A percentile compares a stretch with the other conserved stretches of the same genome.
phyloP scores from a whole-genome alignment of 805 yeast genomes.

The Blastobotrys attinorum region DNA sequence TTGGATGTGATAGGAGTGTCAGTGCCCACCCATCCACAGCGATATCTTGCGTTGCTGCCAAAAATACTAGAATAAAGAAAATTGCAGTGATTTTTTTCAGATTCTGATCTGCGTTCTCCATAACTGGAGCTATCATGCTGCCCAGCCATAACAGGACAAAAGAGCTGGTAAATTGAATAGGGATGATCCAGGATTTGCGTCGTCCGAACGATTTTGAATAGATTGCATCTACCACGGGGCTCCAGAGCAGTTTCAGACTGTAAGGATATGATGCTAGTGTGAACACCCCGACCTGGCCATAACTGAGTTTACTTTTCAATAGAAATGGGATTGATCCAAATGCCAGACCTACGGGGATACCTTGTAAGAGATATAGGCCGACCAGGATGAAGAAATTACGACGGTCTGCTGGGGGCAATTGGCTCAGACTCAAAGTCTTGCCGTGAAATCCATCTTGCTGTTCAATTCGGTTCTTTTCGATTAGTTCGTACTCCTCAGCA shows the following conservation, averaged over 20 bases:
- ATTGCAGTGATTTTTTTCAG: constrained; percentile 53
- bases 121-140: constrained; percentile 36
- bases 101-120: constrained; percentile 41
- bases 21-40: constrained; percentile 99
- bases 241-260: constrained; percentile 86
- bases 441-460: background rate
- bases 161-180: constrained; percentile 80
- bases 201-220: constrained; percentile 65
- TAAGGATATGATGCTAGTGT: constrained; percentile 93
- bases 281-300: constrained; percentile 85
- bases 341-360: constrained; percentile 94
- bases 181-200: constrained; percentile 89
- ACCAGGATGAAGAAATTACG: constrained; percentile 70
- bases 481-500: constrained; percentile 7
- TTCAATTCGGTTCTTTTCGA: background rate
- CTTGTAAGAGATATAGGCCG: constrained; percentile 75
- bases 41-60: constrained; percentile 96
- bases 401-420: constrained; percentile 42
- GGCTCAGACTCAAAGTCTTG: constrained; percentile 19
- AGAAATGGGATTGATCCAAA: constrained; percentile 92
- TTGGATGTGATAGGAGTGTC: constrained; percentile 69
- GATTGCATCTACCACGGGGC: constrained; percentile 89
- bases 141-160: constrained; percentile 62
- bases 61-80: constrained; percentile 70
- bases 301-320: constrained; percentile 71